Conservation (phyloP, 257 asterid species). For the Solanum lycopersicoides region DNA sequence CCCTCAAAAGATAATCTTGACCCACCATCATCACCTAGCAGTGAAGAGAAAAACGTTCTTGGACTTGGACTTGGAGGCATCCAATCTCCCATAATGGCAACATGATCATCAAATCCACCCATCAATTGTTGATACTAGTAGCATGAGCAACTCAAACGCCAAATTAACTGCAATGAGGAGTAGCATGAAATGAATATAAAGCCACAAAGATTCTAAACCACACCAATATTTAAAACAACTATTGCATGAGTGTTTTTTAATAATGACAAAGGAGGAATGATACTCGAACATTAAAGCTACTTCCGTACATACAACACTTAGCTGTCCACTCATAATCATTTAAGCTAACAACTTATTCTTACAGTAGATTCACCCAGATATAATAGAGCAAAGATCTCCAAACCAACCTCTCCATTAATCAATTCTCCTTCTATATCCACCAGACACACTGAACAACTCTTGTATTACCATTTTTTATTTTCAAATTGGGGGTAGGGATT, state of each 20-base stretch:
- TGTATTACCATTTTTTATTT: not conserved
- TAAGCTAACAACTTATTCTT: not conserved
- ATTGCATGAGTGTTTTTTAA: not conserved
- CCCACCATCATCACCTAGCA: slow-evolving; percentile 28
- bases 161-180: not conserved
- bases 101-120: slow-evolving; percentile 68
- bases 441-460: not conserved
- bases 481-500: not conserved
- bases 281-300: not conserved
- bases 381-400: not conserved
- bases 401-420: not conserved
- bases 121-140: slow-evolving; percentile 7
- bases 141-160: not conserved
- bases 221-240: not conserved
- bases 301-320: not conserved
- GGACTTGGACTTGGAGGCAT: slow-evolving; percentile 54
- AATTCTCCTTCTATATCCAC: not conserved
- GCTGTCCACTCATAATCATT: not conserved
- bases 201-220: not conserved
- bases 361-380: not conserved
- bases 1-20: slow-evolving; percentile 16
- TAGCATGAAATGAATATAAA: not conserved
- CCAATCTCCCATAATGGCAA: slow-evolving; percentile 67
- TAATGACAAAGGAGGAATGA: not conserved
- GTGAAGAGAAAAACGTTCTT: slow-evolving; percentile 34